A percentile compares a stretch with the other conserved stretches of the same genome.
These are phyloP conservation scores for Flagelloscypha sp. DNA, from an alignment of 768 basidiomycete genomes.

Conservation along the genomic window DNA sequence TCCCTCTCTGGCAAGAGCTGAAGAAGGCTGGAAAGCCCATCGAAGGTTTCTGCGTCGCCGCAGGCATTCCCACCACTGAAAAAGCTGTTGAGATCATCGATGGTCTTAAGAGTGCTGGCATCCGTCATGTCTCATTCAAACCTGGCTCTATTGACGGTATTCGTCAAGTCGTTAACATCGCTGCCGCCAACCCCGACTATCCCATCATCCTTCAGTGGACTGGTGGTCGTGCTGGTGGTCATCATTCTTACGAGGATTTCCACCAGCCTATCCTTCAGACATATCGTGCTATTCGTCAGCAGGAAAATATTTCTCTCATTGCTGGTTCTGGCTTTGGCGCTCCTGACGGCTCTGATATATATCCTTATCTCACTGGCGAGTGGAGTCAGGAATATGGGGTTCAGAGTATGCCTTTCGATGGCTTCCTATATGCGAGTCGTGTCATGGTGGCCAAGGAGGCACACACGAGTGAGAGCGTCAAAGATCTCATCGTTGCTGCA, in stretches of 20 bases:
- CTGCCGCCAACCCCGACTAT: conserved; percentile 87
- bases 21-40: conserved; percentile 89
- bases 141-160: conserved; percentile 98
- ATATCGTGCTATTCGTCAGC: conserved; percentile 83
- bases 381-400: conserved; percentile 83
- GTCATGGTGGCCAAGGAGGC: conserved; percentile 99
- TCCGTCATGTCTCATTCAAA: conserved; percentile 96
- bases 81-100: conserved; percentile 96
- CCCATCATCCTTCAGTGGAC: conserved; percentile 99
- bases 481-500: conserved; percentile 93
- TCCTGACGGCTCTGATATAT: conserved; percentile 88
- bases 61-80: conserved; percentile 93
- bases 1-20: conserved; percentile 98
- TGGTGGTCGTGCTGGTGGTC: conserved; percentile 96
- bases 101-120: conserved; percentile 72
- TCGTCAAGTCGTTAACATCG: conserved; percentile 94
- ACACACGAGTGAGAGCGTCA: conserved; percentile 89
- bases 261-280: conserved; percentile 91
- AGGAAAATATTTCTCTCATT: conserved; percentile 81
- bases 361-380: conserved; percentile 94
- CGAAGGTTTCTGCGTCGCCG: conserved; percentile 99
- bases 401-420: conserved; percentile 98
- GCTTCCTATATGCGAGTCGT: conserved; percentile 90
- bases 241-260: conserved; percentile 98
- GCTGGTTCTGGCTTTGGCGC: conserved; percentile 95